A percentile compares a stretch with the other conserved stretches of the same genome.
Conservation (phyloP, 495 filamentous ascomycete genomes). For the Aspergillus campestris region DNA sequence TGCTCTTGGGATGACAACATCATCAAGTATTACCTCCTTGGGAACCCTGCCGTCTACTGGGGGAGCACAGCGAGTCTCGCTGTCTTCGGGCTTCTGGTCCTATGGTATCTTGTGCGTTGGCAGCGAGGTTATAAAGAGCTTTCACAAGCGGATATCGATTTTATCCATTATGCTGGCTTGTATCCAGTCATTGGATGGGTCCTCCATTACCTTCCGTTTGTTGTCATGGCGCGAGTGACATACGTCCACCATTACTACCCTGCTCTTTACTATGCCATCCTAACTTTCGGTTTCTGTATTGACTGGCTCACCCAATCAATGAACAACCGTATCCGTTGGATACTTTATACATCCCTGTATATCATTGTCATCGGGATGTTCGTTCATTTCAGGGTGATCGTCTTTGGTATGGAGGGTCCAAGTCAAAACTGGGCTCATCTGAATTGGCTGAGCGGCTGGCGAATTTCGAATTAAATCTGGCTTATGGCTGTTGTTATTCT, state of each 20-base stretch:
- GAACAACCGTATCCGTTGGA: constrained; percentile 49
- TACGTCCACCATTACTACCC: constrained; percentile 99
- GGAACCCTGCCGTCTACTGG: constrained; percentile 96
- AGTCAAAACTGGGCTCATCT: constrained; percentile 81
- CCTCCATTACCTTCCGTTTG: constrained; percentile 90
- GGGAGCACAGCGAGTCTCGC: constrained; percentile 72
- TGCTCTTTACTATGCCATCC: constrained; percentile 94
- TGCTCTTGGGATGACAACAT: constrained; percentile 95
- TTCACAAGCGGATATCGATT: constrained; percentile 68
- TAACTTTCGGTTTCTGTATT: constrained; percentile 77
- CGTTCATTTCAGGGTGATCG: constrained; percentile 84
- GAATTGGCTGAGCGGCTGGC: constrained; percentile 72
- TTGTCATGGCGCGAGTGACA: constrained; percentile 95
- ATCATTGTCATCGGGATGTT: constrained; percentile 67
- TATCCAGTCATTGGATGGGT: constrained; percentile 94
- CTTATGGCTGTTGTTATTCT: background rate
- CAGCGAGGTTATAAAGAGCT: constrained; percentile 90
- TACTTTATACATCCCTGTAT: constrained; percentile 65
- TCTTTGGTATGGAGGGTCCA: constrained; percentile 86
- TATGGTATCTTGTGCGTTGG: constrained; percentile 91
- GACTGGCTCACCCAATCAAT: constrained; percentile 70
- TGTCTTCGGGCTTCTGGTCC: constrained; percentile 58
- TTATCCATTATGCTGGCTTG: constrained; percentile 86
- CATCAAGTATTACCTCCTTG: constrained; percentile 96
- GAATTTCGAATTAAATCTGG: constrained; percentile 37